Evolutionary conservation across 2,329 filamentous ascomycete species (phyloP).

Genomic region (Magnaporthiopsis incrustans): DNA sequence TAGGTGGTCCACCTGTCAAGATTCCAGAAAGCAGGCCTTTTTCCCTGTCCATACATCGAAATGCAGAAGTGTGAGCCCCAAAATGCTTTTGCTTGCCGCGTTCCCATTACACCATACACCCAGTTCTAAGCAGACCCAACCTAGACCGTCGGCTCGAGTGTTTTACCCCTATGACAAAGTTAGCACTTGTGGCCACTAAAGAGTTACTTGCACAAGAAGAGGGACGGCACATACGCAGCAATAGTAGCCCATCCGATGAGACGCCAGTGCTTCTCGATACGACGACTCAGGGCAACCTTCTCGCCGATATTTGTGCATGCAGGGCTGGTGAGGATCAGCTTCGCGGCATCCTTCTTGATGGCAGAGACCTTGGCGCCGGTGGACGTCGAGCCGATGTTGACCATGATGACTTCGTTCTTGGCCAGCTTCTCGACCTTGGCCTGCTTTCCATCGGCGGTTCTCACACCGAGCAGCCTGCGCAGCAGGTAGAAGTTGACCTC

Average conservation of each 20-base stretch:
- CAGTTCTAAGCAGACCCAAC: background rate
- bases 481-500: conserved; percentile 99
- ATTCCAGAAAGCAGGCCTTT: background rate
- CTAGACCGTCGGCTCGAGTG: conserved; percentile 20
- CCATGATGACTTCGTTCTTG: conserved; percentile 99
- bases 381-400: conserved; percentile 96
- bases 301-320: conserved; percentile 96
- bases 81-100: background rate
- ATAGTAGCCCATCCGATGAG: conserved; percentile 87
- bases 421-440: conserved; percentile 97
- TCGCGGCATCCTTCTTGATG: conserved; percentile 96
- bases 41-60: background rate
- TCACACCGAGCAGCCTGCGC: conserved; percentile 87
- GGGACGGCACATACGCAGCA: conserved; percentile 45
- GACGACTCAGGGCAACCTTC: conserved; percentile 91
- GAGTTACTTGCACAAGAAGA: background rate
- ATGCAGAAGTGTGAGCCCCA: background rate
- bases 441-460: conserved; percentile 97
- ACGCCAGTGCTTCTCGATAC: conserved; percentile 99
- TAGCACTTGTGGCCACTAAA: background rate
- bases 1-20: background rate
- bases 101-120: background rate
- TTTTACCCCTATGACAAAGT: conserved; percentile 11
- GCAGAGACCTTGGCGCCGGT: conserved; percentile 95
- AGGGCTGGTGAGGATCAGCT: conserved; percentile 84